Conservation (phyloP, 2,329 filamentous ascomycete species). For the Emmonsiellopsis sp. region DNA sequence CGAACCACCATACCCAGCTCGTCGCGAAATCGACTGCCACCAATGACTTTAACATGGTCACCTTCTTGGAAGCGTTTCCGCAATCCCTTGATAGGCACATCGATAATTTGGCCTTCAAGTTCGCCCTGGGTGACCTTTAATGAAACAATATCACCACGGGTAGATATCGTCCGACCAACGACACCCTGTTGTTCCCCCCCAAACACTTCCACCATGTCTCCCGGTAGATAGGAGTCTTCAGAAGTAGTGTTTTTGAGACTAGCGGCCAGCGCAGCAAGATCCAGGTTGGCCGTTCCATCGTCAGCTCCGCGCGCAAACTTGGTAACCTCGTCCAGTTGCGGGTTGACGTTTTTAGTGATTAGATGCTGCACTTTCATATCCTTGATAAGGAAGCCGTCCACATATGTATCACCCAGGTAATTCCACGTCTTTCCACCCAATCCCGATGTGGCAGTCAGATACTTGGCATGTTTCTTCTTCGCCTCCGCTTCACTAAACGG, state of each 20-base stretch:
- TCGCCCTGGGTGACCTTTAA: slow-evolving; percentile 77
- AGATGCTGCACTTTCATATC: slow-evolving; percentile 85
- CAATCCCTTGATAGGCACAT: slow-evolving; percentile 84
- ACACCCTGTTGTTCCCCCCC: slow-evolving; percentile 92
- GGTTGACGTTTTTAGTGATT: slow-evolving; percentile 81
- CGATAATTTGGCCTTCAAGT: slow-evolving; percentile 72
- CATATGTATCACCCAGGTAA: slow-evolving; percentile 81
- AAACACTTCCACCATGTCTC: slow-evolving; percentile 94
- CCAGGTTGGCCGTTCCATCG: slow-evolving; percentile 87
- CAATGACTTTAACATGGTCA: slow-evolving; percentile 98
- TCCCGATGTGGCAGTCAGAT: slow-evolving; percentile 45
- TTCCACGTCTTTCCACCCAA: slow-evolving; percentile 62
- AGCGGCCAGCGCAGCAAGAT: slow-evolving; percentile 80
- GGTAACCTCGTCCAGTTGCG: slow-evolving; percentile 90
- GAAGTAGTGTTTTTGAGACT: slow-evolving; percentile 78
- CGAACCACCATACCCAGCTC: slow-evolving; percentile 96
- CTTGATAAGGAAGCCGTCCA: slow-evolving; percentile 88
- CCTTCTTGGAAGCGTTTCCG: slow-evolving; percentile 88
- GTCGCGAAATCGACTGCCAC: slow-evolving; percentile 85
- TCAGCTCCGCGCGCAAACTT: slow-evolving; percentile 80
- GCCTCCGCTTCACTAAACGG: slow-evolving; percentile 91
- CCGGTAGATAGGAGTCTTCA: slow-evolving; percentile 77
- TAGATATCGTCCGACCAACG: slow-evolving; percentile 72
- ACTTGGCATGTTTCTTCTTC: slow-evolving; percentile 70
- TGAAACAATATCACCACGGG: slow-evolving; percentile 86